These are phyloP conservation scores for Cryphonectria radicalis DNA, from an alignment of 2,329 filamentous ascomycete genomes.

Conservation along the genomic window DNA sequence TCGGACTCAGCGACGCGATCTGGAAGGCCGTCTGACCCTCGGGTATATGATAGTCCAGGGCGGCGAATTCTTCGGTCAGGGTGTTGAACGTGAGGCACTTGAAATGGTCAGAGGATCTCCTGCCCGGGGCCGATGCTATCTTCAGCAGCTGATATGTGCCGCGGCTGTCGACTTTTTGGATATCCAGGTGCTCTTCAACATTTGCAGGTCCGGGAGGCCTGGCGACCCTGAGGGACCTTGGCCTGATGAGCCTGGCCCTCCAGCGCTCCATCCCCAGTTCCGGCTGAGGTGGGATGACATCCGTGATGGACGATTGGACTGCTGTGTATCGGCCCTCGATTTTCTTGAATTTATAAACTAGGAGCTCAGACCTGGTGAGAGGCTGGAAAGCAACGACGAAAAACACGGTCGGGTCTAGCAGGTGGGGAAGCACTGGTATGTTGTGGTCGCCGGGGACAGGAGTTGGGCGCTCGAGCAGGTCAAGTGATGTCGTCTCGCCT, in stretches of 20 bases:
- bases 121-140: neutral
- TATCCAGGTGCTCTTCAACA: neutral
- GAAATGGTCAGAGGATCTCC: neutral
- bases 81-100: conserved; percentile 16
- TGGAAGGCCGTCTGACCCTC: neutral
- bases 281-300: neutral
- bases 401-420: neutral
- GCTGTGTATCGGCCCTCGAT: neutral
- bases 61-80: neutral
- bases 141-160: conserved; percentile 18
- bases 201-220: too few relatives aligned
- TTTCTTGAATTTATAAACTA: conserved; percentile 10
- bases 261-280: too few relatives aligned
- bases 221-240: too few relatives aligned
- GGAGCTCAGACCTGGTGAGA: neutral
- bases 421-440: conserved; percentile 13
- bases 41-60: neutral
- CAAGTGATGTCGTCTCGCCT: too few relatives aligned
- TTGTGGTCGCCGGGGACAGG: neutral
- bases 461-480: neutral
- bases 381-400: conserved; percentile 7
- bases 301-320: neutral
- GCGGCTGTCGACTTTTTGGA: conserved; percentile 6
- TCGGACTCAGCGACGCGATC: neutral
- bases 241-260: too few relatives aligned